A percentile compares a stretch with the other conserved stretches of the same genome.
These are phyloP conservation scores for Ciborinia camelliae DNA, from an alignment of 2,329 filamentous ascomycete genomes.

Conservation along the genomic window DNA sequence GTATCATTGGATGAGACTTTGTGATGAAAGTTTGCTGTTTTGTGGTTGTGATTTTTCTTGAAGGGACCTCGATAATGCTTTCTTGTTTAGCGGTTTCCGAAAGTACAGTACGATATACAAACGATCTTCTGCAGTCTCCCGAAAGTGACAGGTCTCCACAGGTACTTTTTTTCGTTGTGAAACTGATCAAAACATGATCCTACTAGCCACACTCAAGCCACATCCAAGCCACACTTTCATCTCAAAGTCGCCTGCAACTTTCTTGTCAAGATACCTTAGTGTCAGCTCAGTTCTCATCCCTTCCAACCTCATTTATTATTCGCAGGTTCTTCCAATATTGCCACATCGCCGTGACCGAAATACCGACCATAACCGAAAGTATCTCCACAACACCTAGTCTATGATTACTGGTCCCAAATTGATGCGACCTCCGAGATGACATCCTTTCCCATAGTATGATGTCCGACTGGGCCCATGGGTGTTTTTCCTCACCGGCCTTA, in stretches of 20 bases:
- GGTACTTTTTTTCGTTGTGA: background rate
- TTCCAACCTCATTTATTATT: background rate
- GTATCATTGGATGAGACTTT: background rate
- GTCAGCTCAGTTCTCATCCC: background rate
- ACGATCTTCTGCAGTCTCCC: background rate
- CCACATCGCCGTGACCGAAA: background rate
- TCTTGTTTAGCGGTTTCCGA: background rate
- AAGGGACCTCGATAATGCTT: background rate
- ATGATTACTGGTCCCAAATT: background rate
- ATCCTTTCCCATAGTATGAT: background rate
- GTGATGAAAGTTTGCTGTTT: background rate
- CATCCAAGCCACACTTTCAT: background rate
- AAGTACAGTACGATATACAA: background rate
- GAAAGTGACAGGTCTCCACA: background rate
- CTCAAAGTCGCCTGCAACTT: no score
- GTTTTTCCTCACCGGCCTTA: background rate
- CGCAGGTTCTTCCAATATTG: background rate
- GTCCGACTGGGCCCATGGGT: background rate
- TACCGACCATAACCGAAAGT: background rate
- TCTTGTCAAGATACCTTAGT: no score
- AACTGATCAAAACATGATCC: background rate
- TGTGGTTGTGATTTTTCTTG: background rate
- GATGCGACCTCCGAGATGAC: background rate
- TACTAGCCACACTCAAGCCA: slow-evolving; percentile 5
- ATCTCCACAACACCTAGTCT: background rate